Conservation (phyloP, 2,329 filamentous ascomycete genomes). For the Shiraia bambusicola region DNA sequence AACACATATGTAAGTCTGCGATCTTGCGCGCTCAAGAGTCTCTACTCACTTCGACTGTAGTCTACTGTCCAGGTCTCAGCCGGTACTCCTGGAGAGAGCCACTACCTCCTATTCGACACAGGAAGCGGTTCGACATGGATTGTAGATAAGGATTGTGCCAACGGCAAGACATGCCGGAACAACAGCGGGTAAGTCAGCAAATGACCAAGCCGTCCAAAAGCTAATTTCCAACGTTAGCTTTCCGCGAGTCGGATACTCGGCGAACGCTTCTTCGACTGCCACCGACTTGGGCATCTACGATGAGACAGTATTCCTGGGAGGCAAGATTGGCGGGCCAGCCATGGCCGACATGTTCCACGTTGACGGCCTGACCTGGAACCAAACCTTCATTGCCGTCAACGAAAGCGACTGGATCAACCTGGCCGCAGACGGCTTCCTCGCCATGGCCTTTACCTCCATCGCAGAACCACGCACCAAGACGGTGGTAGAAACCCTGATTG, state of each 20-base stretch:
- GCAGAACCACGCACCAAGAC: slow-evolving; percentile 13
- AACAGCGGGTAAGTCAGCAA: slow-evolving; percentile 2
- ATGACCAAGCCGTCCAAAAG: slow-evolving; percentile 3
- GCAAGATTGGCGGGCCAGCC: slow-evolving; percentile 13
- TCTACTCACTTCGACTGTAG: no score
- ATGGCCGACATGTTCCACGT: slow-evolving; percentile 13
- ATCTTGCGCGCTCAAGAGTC: no score
- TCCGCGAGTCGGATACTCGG: slow-evolving; percentile 6
- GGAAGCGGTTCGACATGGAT: slow-evolving; percentile 17
- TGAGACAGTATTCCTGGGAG: slow-evolving; percentile 14
- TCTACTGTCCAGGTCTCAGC: no score
- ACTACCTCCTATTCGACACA: slow-evolving; percentile 19
- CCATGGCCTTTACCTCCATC: slow-evolving; percentile 21
- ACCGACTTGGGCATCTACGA: slow-evolving; percentile 9
- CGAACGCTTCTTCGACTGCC: slow-evolving; percentile 12
- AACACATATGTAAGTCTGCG: no score
- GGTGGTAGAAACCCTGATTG: slow-evolving; percentile 20
- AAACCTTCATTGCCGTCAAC: slow-evolving; percentile 20
- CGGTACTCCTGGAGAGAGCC: slow-evolving; percentile 17
- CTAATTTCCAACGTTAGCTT: no score
- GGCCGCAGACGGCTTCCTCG: slow-evolving; percentile 21
- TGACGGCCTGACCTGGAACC: slow-evolving; percentile 18
- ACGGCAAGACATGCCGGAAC: slow-evolving; percentile 12
- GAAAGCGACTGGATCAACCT: slow-evolving; percentile 19
- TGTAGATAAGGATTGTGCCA: slow-evolving; percentile 15